These are phyloP conservation scores for Dorcoceras hygrometricum DNA, from an alignment of 257 asterid species.

Conservation along the genomic window DNA sequence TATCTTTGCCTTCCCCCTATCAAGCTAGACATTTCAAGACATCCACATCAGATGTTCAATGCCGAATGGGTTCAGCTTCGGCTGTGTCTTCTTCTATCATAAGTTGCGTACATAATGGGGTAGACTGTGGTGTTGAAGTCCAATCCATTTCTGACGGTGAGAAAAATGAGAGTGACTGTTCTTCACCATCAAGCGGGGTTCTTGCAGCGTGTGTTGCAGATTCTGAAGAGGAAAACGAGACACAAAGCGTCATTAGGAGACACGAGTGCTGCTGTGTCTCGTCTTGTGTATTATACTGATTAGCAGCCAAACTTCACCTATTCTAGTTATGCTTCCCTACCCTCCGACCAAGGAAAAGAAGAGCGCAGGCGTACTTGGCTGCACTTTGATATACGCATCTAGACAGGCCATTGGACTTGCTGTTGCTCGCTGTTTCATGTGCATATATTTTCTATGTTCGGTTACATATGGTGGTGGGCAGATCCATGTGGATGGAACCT, in stretches of 20 bases:
- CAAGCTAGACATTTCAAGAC: constrained; percentile 1
- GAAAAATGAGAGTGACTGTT: not conserved
- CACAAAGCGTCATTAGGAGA: constrained; percentile 10
- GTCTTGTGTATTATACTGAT: not conserved
- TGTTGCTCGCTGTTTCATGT: too few relatives aligned
- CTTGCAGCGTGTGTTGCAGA: constrained; percentile 41
- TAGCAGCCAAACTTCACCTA: not conserved
- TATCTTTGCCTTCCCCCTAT: constrained; percentile 5
- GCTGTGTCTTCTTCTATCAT: constrained; percentile 17
- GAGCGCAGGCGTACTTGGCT: too few relatives aligned
- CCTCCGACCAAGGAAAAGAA: too few relatives aligned
- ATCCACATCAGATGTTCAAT: constrained; percentile 22
- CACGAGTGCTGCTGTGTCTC: not conserved
- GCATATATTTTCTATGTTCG: too few relatives aligned
- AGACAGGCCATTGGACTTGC: too few relatives aligned
- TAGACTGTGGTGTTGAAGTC: constrained; percentile 26
- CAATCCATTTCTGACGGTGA: constrained; percentile 27
- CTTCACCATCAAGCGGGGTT: constrained; percentile 34
- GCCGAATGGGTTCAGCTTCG: constrained; percentile 12
- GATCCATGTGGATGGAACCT: too few relatives aligned
- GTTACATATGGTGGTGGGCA: too few relatives aligned
- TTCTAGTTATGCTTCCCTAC: too few relatives aligned
- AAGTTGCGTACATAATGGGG: constrained; percentile 27
- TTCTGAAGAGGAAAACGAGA: constrained; percentile 49
- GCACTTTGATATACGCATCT: too few relatives aligned